Percentiles rank a stretch among this genome's conserved stretches.
phyloP scores from a whole-genome alignment of 148 eudicot species.

The Vaccinium vitisidaea region DNA sequence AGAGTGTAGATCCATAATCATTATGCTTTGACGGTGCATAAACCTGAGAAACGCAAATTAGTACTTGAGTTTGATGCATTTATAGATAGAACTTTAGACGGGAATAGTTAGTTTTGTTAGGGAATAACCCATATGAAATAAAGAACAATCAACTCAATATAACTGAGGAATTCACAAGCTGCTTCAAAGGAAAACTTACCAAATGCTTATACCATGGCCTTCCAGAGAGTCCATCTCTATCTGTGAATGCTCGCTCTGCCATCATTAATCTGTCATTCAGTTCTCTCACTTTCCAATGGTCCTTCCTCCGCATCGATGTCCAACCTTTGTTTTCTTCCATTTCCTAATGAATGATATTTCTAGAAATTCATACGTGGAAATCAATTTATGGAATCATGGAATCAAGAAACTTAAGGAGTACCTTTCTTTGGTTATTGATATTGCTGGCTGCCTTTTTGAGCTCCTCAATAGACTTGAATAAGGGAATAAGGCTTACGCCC shows the following conservation, averaged over 20 bases:
- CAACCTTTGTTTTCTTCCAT: constrained; percentile 36
- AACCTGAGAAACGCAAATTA: constrained; percentile 33
- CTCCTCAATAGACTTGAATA: constrained; percentile 46
- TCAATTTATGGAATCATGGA: not conserved
- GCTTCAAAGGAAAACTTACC: constrained; percentile 27
- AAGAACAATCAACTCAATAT: not conserved
- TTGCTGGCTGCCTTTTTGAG: constrained; percentile 42
- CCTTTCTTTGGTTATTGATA: constrained; percentile 46
- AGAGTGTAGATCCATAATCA: constrained; percentile 52
- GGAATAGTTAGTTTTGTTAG: not conserved
- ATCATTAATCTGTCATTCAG: constrained; percentile 61
- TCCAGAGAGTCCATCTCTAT: constrained; percentile 55
- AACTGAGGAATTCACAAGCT: not conserved
- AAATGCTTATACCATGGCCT: constrained; percentile 62
- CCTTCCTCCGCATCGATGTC: constrained; percentile 35
- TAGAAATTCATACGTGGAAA: not conserved
- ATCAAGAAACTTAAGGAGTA: constrained; percentile 13
- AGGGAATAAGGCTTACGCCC: constrained; percentile 38
- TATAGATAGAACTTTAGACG: not conserved
- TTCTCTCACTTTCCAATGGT: constrained; percentile 39
- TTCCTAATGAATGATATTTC: constrained; percentile 22
- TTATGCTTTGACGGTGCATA: constrained; percentile 59
- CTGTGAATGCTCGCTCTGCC: constrained; percentile 62
- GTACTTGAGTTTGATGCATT: not conserved
- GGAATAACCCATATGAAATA: not conserved